phyloP scores from a whole-genome alignment of 2,329 filamentous ascomycete genomes.

The Ascosphaera apis region DNA sequence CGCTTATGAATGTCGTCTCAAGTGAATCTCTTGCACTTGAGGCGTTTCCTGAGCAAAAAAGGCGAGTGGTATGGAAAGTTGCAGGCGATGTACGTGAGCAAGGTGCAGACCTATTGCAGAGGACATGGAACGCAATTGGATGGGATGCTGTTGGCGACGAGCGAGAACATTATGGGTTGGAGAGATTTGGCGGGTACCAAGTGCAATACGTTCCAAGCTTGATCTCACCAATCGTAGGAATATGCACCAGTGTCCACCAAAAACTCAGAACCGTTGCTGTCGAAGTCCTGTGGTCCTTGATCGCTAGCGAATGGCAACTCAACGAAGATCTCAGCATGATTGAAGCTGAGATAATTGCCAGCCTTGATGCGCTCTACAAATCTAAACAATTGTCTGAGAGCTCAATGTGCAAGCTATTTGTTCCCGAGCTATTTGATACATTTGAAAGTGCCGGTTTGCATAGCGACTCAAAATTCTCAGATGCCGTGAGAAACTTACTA shows the following conservation, averaged over 20 bases:
- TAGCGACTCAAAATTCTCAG: constrained; percentile 32
- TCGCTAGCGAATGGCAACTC: constrained; percentile 91
- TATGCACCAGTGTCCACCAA: constrained; percentile 89
- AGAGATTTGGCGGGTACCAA: constrained; percentile 84
- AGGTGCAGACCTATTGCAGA: constrained; percentile 62
- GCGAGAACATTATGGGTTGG: constrained; percentile 48
- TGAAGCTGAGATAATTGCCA: constrained; percentile 92
- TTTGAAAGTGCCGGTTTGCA: constrained; percentile 49
- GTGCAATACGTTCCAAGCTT: constrained; percentile 92
- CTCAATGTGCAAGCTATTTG: constrained; percentile 77
- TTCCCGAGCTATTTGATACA: constrained; percentile 58
- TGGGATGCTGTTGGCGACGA: constrained; percentile 82
- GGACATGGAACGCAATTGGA: constrained; percentile 85
- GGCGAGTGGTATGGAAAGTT: constrained; percentile 94
- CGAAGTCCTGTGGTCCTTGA: constrained; percentile 90
- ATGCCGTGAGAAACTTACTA: constrained; percentile 55
- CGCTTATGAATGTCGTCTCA: constrained; percentile 67
- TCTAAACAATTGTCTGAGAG: constrained; percentile 69
- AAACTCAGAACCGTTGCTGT: constrained; percentile 75
- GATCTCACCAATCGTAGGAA: constrained; percentile 73
- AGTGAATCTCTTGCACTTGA: constrained; percentile 77
- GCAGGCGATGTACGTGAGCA: constrained; percentile 85
- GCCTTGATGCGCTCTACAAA: constrained; percentile 74
- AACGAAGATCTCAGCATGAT: constrained; percentile 80
- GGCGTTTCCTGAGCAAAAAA: constrained; percentile 90